Evolutionary conservation across 2,329 filamentous ascomycete species (phyloP), one percentile per base, ranked within the genome.

Genomic region (Phialophora chinensis): DNA sequence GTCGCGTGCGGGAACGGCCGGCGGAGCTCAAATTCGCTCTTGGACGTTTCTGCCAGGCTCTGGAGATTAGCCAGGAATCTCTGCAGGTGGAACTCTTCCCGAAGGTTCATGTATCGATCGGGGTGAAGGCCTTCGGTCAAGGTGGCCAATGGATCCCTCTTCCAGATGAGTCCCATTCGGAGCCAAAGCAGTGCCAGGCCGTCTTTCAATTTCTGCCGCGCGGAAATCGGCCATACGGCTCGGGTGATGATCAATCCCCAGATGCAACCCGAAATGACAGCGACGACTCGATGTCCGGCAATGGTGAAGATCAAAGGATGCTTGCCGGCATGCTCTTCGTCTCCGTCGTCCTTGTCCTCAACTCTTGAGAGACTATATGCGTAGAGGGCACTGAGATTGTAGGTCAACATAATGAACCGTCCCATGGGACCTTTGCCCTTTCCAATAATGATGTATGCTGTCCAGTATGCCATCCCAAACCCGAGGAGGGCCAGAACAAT

Each of bases 121-220:
- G 77, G 75, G 42, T 84, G 79, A 3, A 86, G 81, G 66, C 84
- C 87, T 54, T 88, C 84, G 0, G 88, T 81, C 63, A 97, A 84
- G 6, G 89, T 87, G 4, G 91, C 90, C 27, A 99, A 82, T 0
- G 95, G 95, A 8, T 96, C 94, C 53, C 93, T 88, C 79, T 94
- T 96, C 95, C 95, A 99, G 71, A 98, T 93, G 38, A 99, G 85
- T 17, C 93, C 92, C 88, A 99, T 93, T 66, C 96, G 91, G 6
- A 99, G 84, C 86, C 95, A 98, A 12, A 99, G 82, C n/a, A 97
- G 84, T 31, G 92, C 91, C 11, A 97, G 84, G 1, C 94, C 94
- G 73, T 96, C 90, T 74, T 95, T 92, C 73, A 98, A 89, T 79
- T 96, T 96, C 69, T 86, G 85, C 52, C 95, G 87, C 1, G 93